phyloP scores from a whole-genome alignment of 169 alveolate genomes.

The Plasmodium relictum region DNA sequence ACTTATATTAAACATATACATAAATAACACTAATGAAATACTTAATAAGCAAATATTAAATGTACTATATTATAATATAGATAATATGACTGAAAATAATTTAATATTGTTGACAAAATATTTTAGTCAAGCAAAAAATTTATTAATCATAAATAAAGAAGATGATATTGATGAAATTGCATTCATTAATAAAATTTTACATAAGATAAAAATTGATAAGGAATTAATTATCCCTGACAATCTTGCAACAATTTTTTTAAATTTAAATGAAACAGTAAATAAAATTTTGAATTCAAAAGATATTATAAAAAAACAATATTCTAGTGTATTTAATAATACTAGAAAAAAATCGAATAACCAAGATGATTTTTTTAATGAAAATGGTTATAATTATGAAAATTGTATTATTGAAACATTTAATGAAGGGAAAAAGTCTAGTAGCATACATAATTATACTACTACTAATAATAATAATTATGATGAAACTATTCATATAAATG shows the following conservation, averaged over 20 bases:
- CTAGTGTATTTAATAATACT: background rate
- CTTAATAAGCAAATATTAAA: slow-evolving; percentile 11
- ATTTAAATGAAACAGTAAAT: slow-evolving; percentile 20
- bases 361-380: background rate
- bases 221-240: slow-evolving; percentile 57
- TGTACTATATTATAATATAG: slow-evolving; percentile 18
- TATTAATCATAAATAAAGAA: background rate
- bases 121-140: slow-evolving; percentile 23
- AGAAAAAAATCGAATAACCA: background rate
- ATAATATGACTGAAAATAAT: slow-evolving; percentile 58
- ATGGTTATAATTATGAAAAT: background rate
- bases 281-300: background rate
- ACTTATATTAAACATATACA: slow-evolving; percentile 41
- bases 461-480: background rate
- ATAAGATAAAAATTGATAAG: slow-evolving; percentile 36
- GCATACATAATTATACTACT: background rate
- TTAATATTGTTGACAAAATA: slow-evolving; percentile 30
- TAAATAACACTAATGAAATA: slow-evolving; percentile 26
- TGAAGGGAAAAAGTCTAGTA: background rate
- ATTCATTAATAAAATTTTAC: slow-evolving; percentile 44
- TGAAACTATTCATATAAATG: background rate
- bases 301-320: background rate
- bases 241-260: slow-evolving; percentile 42
- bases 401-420: background rate
- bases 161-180: slow-evolving; percentile 1